Evolutionary conservation across 31 red algal species (phyloP).

Genomic region (Asparagopsis taxiformis): DNA sequence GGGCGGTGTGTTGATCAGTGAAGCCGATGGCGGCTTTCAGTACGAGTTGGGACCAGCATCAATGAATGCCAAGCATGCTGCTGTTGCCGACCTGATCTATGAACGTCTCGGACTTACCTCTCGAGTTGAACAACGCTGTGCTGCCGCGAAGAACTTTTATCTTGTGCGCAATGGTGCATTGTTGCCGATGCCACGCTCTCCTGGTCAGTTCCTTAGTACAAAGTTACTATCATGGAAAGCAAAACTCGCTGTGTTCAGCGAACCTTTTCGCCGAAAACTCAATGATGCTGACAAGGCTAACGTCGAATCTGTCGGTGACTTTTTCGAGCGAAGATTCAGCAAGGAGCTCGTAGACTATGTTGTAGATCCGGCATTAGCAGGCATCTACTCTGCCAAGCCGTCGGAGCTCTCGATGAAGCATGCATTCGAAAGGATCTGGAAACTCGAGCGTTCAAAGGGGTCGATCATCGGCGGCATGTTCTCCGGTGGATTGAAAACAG

Average conservation of each 20-base stretch:
- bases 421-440: constrained; percentile 36
- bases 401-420: constrained; percentile 44
- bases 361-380: constrained; percentile 62
- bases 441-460: constrained; percentile 40
- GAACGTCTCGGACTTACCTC: constrained; percentile 23
- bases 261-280: constrained; percentile 17
- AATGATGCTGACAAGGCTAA: constrained; percentile 16
- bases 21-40: constrained; percentile 22
- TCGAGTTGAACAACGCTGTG: constrained; percentile 19
- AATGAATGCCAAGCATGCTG: constrained; percentile 67
- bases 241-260: constrained; percentile 33
- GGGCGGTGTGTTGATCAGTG: constrained; percentile 43
- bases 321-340: constrained; percentile 60
- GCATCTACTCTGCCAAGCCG: constrained; percentile 57
- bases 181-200: constrained; percentile 26
- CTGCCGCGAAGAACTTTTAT: constrained; percentile 30
- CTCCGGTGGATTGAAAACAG: constrained; percentile 15
- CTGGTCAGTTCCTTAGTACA: constrained; percentile 23
- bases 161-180: constrained; percentile 43
- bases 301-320: constrained; percentile 49
- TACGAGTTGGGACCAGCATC: constrained; percentile 65
- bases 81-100: constrained; percentile 52
- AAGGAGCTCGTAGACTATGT: constrained; percentile 54
- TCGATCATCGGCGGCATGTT: constrained; percentile 55
- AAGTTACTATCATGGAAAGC: constrained; percentile 20